Evolutionary conservation across 2,329 filamentous ascomycete genomes (phyloP).

Genomic region (Penicillium glabrum): DNA sequence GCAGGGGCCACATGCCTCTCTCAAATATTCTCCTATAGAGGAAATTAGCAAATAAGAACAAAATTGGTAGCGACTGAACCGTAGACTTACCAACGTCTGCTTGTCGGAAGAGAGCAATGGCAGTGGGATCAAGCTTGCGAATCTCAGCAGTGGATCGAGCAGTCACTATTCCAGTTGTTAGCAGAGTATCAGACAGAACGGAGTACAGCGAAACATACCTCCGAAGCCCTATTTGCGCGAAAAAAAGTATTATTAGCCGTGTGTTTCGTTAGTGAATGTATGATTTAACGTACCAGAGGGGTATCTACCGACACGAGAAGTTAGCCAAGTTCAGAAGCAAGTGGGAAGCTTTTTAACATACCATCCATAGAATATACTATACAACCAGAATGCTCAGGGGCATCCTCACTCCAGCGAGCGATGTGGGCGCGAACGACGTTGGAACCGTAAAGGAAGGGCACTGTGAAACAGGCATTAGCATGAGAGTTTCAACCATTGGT

Average conservation of each 20-base stretch:
- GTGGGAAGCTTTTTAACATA: conserved; percentile 57
- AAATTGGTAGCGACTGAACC: too few species aligned
- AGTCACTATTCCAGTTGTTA: conserved; percentile 66
- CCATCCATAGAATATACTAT: conserved; percentile 92
- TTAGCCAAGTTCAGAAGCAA: neutral
- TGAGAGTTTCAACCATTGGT: neutral
- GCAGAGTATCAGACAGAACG: neutral
- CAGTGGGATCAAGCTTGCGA: conserved; percentile 82
- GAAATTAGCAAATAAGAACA: neutral
- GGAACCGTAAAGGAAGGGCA: conserved; percentile 94
- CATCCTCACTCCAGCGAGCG: conserved; percentile 67
- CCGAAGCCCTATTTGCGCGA: neutral
- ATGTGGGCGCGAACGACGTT: conserved; percentile 57
- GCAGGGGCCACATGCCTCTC: conserved; percentile 57
- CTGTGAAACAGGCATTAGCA: neutral
- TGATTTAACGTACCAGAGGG: conserved; percentile 1
- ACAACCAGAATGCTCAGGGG: conserved; percentile 87
- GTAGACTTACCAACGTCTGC: conserved; percentile 42
- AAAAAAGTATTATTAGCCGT: neutral
- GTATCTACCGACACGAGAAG: neutral
- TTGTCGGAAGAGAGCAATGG: conserved; percentile 84
- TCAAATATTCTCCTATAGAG: conserved; percentile 77
- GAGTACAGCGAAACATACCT: neutral
- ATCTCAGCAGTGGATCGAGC: conserved; percentile 84
- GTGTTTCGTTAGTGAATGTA: neutral